Conservation (phyloP, 2,329 filamentous ascomycete genomes). For the Magnaporthiopsis rhizophila region DNA sequence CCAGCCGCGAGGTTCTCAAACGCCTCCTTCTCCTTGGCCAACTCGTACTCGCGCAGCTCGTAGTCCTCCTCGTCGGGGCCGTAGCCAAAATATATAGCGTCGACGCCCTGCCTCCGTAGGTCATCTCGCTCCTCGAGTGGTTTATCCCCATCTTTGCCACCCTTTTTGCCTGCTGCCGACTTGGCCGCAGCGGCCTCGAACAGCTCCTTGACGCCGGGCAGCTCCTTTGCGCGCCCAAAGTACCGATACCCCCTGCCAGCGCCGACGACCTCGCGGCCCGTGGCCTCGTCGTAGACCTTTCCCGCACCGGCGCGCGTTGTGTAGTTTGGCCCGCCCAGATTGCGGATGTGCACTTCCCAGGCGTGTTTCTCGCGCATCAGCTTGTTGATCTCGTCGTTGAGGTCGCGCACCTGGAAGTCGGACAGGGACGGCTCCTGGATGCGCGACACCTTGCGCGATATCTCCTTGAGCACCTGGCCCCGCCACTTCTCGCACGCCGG, state of each 20-base stretch:
- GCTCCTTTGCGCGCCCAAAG: constrained; percentile 80
- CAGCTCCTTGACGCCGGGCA: constrained; percentile 93
- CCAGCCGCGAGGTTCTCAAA: constrained; percentile 57
- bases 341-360: constrained; percentile 96
- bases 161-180: constrained; percentile 23
- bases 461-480: constrained; percentile 93
- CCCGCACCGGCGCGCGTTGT: constrained; percentile 70
- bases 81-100: constrained; percentile 94
- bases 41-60: constrained; percentile 71
- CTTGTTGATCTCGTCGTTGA: constrained; percentile 99
- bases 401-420: constrained; percentile 93
- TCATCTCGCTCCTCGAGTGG: constrained; percentile 62
- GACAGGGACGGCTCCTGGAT: constrained; percentile 89
- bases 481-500: constrained; percentile 95
- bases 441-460: constrained; percentile 90
- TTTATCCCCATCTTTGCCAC: constrained; percentile 35
- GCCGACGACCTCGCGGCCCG: constrained; percentile 58
- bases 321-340: constrained; percentile 95
- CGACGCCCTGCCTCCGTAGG: constrained; percentile 61
- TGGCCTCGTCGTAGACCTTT: constrained; percentile 63
- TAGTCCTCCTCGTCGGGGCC: constrained; percentile 88
- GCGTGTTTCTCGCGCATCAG: constrained; percentile 98
- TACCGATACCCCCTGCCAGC: constrained; percentile 90
- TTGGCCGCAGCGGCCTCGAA: constrained; percentile 69
- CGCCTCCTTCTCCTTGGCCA: constrained; percentile 74